Evolutionary conservation across 768 basidiomycete species (phyloP), one percentile per base, ranked within the genome.

Genomic region (Russula griseocarnosa): DNA sequence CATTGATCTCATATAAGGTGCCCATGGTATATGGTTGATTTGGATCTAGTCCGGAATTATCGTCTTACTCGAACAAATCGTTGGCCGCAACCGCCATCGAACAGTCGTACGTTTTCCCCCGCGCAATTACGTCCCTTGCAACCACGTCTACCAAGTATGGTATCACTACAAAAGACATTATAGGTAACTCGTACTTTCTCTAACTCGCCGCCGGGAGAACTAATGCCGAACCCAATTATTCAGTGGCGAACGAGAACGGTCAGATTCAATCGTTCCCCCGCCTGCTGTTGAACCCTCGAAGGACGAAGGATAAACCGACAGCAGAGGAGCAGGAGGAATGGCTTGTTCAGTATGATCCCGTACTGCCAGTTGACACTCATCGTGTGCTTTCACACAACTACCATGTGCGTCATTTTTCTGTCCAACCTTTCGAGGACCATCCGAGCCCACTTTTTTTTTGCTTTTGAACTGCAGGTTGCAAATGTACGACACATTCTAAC

Each of bases 91-190:
- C 80, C n/a, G 77, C 81, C 1, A 81, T 85, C 63, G 84, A 91
- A 59, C 85, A 87, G 70, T 78, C 87, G 0, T 96, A 82, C 73
- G 75, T 90, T 30, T 82, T 89, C 66, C 86, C 90, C 0, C 76
- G 83, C 61, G 86, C 79, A 3, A 79, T 96, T 36, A 85, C 83
- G 7, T 83, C 90, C 5, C 72, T 98, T 24, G 74, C 86, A 0
- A 80, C 86, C 9, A 96, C 96, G 0, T 81, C 81, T 20, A 97
- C 95, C 0, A 92, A 89, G 74, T 92, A 87, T 66, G 95, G 96
- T 0, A 92, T 98, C 65, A 83, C 92, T 0, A 81, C 82, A 56
- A 94, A 91, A 72, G 92, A 97, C 70, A 75, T 98, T 30, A 86
- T 98, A 55, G 82, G 95, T 94, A 65, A 65, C n/a, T 51, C 22